Base-by-base conservation (phyloP, 2,329 filamentous ascomycete species). In the Acephala macrosclerotiorum region DNA sequence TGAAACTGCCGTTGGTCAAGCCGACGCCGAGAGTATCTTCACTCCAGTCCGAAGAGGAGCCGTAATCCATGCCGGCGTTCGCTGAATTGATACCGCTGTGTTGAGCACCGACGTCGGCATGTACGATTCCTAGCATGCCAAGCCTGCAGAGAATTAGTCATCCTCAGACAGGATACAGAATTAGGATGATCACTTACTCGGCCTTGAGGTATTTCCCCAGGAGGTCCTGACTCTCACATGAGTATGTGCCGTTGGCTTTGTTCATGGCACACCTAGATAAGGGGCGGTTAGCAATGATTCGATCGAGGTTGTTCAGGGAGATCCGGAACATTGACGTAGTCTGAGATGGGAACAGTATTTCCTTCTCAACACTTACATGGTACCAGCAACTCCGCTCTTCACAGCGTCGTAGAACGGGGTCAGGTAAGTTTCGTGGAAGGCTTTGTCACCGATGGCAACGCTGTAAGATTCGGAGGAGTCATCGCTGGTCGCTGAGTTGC, bases 311-410 rank as follows among this genome's bases (percentile, higher is more conserved):
- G 38, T 42, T 42, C 38, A 4, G 38, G 4, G 9, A 33, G 29
- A 33, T 33, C 29, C 9, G 29, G 29, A 9, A 33, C 29, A 33
- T 33, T 33, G 29, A 33, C 4, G 9, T 9, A 33, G 29, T 33
- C 29, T 33, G 29, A 33, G 29, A 33, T 33, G 12, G 18, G 38
- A 42, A 4, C 5, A 14, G 18, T 4, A 6, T n/a, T 60, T 4
- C 4, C 38, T 42, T 16, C 38, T 42, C 38, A 42, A 16, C 38
- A n/a, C 38, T 14, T n/a, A 42, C 38, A 96, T 96, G 64, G 96
- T 82, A 6, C 88, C 89, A 0, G 86, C 90, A 1, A 93, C 91
- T 29, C 92, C 92, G 7, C 90, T 91, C 63, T 85, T 86, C 47
- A 96, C 64, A 7, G 75, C 73, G 42, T 75, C 68, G 67, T 86